Base-by-base conservation (phyloP, 768 basidiomycete species). In the Mycena amicta region DNA sequence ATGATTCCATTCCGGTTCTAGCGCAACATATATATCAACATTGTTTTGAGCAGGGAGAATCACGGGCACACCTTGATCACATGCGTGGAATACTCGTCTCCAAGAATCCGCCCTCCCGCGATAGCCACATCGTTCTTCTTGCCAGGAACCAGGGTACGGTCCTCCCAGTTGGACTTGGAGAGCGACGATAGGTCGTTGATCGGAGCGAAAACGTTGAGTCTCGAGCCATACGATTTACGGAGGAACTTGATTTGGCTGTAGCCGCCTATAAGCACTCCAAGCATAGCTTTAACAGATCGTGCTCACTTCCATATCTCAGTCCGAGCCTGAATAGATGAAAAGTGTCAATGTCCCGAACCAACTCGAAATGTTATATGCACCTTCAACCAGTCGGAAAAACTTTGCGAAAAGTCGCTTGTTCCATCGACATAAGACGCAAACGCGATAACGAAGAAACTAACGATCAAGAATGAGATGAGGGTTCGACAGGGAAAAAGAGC, bases 51-150 rank as follows among this genome's bases (percentile, higher is more conserved):
- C 11, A 26, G 39, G 2, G 41, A 22, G 8, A 50, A 25, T 23
- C 5, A n/a, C 22, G 22, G 53, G 45, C 79, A 27, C 57, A 91
- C 92, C 80, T 90, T 90, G 29, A 99, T 86, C 45, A 98, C 93
- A 70, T 95, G 92, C 40, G 92, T 90, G 2, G 93, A 93, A 77
- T 93, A 98, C 71, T 99, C 97, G 68, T 98, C 95, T 4, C 94
- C 96, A 1, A 95, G 77, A 43, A 97, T 84, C 68, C 89, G 91
- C 0, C 92, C 93, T 11, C 93, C 93, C 22, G 83, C 75, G 57
- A 88, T 90, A 30, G 83, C 87, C 12, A 87, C 82, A 65, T 89
- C 87, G 61, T 91, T 88, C 70, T 85, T 86, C 69, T 82, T 84
- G n/a, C 87, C 89, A 39, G 86, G 78, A 28, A 87, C 74, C 49